A percentile compares a stretch with the other conserved stretches of the same genome.
Conservation (phyloP, 768 basidiomycete species). For the Agrocybe praecox region DNA sequence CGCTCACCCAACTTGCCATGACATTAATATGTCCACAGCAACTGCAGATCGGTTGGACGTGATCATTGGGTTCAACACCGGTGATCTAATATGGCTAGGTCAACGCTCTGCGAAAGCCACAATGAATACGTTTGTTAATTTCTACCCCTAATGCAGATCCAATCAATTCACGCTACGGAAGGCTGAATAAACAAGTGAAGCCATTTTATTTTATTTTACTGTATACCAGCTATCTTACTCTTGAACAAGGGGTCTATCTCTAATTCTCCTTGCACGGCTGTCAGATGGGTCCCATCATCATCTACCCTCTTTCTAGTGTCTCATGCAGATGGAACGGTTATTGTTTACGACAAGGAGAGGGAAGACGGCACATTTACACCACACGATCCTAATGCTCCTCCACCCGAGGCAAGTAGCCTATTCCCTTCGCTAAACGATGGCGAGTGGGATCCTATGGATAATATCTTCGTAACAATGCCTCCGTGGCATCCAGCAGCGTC, state of each 20-base stretch:
- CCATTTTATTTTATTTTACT: neutral
- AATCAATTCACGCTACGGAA: slow-evolving; percentile 76
- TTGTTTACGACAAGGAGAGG: slow-evolving; percentile 89
- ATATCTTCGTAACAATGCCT: slow-evolving; percentile 78
- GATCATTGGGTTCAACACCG: slow-evolving; percentile 89
- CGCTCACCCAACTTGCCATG: slow-evolving; percentile 87
- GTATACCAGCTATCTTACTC: slow-evolving; percentile 2
- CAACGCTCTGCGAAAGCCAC: slow-evolving; percentile 17
- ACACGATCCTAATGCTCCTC: slow-evolving; percentile 48
- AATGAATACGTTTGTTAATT: slow-evolving; percentile 5
- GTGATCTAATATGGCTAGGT: slow-evolving; percentile 98
- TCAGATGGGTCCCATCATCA: slow-evolving; percentile 86
- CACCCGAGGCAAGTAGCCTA: slow-evolving; percentile 23
- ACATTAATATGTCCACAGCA: slow-evolving; percentile 80
- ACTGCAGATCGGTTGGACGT: slow-evolving; percentile 81
- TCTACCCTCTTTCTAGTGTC: slow-evolving; percentile 83
- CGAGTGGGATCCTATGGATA: slow-evolving; percentile 79
- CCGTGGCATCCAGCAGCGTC: slow-evolving; percentile 80
- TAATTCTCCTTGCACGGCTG: slow-evolving; percentile 82
- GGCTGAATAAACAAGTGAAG: slow-evolving; percentile 80
- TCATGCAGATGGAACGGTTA: slow-evolving; percentile 87
- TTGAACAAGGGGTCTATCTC: slow-evolving; percentile 71
- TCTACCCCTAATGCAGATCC: slow-evolving; percentile 53
- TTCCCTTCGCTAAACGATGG: slow-evolving; percentile 28
- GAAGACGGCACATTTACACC: slow-evolving; percentile 81